phyloP scores from a whole-genome alignment of 2,329 filamentous ascomycete species.

The Botrytis aclada region DNA sequence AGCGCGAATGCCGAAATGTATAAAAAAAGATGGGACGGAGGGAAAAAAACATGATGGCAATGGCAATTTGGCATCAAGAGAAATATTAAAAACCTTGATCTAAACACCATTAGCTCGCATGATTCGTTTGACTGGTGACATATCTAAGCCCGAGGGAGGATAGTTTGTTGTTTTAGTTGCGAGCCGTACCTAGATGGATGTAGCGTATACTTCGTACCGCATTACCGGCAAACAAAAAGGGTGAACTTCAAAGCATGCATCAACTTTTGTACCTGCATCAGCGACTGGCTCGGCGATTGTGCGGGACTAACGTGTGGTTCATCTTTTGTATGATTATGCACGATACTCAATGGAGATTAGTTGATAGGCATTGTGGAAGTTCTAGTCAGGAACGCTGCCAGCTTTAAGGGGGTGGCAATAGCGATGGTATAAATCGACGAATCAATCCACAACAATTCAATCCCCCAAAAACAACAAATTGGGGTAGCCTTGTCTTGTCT shows the following conservation, averaged over 20 bases:
- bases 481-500: constrained; percentile 1
- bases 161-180: constrained; percentile 4
- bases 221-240: constrained; percentile 17
- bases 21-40: constrained; percentile 13
- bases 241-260: constrained; percentile 10
- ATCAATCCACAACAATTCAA: neutral
- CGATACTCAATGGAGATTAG: neutral
- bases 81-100: neutral
- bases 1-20: constrained; percentile 8
- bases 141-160: neutral
- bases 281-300: constrained; percentile 10
- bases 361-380: neutral
- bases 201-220: neutral
- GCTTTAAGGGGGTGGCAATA: constrained; percentile 10
- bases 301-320: constrained; percentile 13
- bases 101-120: neutral
- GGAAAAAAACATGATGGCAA: neutral
- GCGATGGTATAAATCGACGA: neutral
- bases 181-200: constrained; percentile 11
- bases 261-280: constrained; percentile 11
- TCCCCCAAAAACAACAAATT: neutral
- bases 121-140: constrained; percentile 1
- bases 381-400: constrained; percentile 17
- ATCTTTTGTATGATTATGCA: constrained; percentile 13
- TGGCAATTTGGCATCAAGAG: constrained; percentile 1